Evolutionary conservation across 345 rosid genomes (phyloP).

Genomic region (Aquilaria yunnanensis): DNA sequence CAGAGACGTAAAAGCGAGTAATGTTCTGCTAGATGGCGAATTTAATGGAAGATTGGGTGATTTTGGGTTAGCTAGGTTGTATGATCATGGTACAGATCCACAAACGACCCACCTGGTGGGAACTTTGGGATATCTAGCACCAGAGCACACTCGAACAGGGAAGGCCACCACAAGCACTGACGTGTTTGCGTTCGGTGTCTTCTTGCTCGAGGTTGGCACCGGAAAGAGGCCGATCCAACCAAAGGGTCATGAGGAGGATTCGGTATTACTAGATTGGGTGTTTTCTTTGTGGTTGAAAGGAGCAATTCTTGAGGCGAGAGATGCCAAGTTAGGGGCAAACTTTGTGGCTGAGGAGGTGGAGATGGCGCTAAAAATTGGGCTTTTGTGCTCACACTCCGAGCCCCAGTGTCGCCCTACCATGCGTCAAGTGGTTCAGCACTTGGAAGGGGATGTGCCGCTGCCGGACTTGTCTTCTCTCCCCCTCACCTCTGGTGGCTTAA

Average conservation of each 20-base stretch:
- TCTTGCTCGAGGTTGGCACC: slow-evolving; percentile 57
- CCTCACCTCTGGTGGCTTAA: slow-evolving; percentile 27
- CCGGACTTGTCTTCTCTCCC: slow-evolving; percentile 35
- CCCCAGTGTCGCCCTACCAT: slow-evolving; percentile 42
- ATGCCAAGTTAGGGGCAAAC: slow-evolving; percentile 31
- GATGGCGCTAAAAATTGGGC: slow-evolving; percentile 40
- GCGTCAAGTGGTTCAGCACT: slow-evolving; percentile 47
- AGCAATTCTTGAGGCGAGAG: slow-evolving; percentile 34
- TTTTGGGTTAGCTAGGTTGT: slow-evolving; percentile 75
- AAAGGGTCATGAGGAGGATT: slow-evolving; percentile 10
- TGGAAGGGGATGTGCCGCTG: slow-evolving; percentile 34
- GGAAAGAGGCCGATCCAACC: slow-evolving; percentile 48
- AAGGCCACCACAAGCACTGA: slow-evolving; percentile 62
- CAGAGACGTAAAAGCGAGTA: slow-evolving; percentile 71
- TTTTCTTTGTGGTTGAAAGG: slow-evolving; percentile 20
- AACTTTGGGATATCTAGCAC: slow-evolving; percentile 73
- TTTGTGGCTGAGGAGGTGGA: slow-evolving; percentile 36
- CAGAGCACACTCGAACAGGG: slow-evolving; percentile 63
- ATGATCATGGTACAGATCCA: slow-evolving; percentile 38
- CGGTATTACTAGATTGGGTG: slow-evolving; percentile 36
- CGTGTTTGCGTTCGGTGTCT: slow-evolving; percentile 58
- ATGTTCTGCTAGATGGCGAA: slow-evolving; percentile 61
- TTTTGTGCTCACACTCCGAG: slow-evolving; percentile 39
- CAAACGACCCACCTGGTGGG: slow-evolving; percentile 57
- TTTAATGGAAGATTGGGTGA: slow-evolving; percentile 68